phyloP scores from a whole-genome alignment of 805 yeast species.

The Maudiozyma bulderi region DNA sequence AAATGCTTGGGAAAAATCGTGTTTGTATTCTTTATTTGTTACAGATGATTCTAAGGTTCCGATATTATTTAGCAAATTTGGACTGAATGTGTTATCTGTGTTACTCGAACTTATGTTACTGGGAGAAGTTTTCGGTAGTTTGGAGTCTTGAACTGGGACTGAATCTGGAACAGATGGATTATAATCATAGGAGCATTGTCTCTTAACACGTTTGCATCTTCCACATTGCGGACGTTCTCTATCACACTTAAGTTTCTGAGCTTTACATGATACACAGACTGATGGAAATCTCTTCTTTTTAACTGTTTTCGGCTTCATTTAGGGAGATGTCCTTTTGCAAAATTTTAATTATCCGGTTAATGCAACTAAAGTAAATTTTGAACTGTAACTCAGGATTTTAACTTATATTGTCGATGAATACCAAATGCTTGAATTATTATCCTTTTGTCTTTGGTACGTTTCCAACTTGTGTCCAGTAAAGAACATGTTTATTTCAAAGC shows the following conservation, averaged over 20 bases:
- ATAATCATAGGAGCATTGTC: not conserved
- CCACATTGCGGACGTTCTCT: constrained; percentile 8
- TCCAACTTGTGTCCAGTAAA: no score
- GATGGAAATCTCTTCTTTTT: constrained; percentile 1
- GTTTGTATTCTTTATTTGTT: not conserved
- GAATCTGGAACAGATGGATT: not conserved
- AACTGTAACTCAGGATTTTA: no score
- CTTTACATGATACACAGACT: constrained; percentile 7
- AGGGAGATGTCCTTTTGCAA: not conserved
- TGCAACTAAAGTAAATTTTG: no score
- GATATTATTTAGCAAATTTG: not conserved
- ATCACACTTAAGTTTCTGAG: constrained; percentile 9
- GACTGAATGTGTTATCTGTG: not conserved
- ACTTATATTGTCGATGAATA: no score
- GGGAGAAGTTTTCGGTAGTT: not conserved
- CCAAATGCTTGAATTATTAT: no score
- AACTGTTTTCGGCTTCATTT: not conserved
- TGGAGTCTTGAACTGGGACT: not conserved
- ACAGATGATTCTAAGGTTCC: not conserved
- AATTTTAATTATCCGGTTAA: no score
- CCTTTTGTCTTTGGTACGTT: no score
- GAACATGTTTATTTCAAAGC: no score
- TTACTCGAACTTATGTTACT: not conserved
- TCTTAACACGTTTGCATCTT: constrained; percentile 4
- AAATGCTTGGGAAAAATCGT: not conserved